Evolutionary conservation across 345 rosid species (phyloP).

Genomic region (Pelargonium nanum): DNA sequence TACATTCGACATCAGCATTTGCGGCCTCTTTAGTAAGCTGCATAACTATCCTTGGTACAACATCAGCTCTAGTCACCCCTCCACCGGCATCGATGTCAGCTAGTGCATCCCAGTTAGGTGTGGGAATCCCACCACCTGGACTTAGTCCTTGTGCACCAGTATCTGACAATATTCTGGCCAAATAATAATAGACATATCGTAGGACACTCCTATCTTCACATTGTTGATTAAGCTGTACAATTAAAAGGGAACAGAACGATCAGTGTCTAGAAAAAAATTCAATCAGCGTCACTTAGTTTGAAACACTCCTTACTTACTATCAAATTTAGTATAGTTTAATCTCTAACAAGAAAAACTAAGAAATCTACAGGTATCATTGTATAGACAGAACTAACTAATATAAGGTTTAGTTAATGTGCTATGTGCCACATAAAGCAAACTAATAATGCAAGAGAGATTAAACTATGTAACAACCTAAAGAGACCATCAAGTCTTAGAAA

Average conservation of each 20-base stretch:
- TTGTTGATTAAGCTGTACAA: slow-evolving; percentile 82
- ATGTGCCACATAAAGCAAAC: too few species aligned
- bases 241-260: slow-evolving; percentile 7
- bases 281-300: background rate
- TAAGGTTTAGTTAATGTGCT: too few species aligned
- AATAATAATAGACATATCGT: slow-evolving; percentile 92
- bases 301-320: background rate
- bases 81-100: slow-evolving; percentile 98
- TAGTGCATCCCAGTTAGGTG: slow-evolving; percentile 99
- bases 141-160: slow-evolving; percentile 71
- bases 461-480: too few species aligned
- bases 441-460: too few species aligned
- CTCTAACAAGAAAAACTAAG: background rate
- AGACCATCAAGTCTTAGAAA: too few species aligned
- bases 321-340: too few species aligned
- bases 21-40: slow-evolving; percentile 77
- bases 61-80: slow-evolving; percentile 98
- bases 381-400: too few species aligned
- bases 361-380: background rate
- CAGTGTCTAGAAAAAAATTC: background rate
- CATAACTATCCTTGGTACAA: slow-evolving; percentile 74
- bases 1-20: slow-evolving; percentile 75
- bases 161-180: slow-evolving; percentile 93
- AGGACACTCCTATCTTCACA: slow-evolving; percentile 87
- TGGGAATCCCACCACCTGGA: slow-evolving; percentile 98